These are phyloP conservation scores for Psidium friedrichsthalianum DNA, from an alignment of 345 rosid genomes.

Conservation along the genomic window DNA sequence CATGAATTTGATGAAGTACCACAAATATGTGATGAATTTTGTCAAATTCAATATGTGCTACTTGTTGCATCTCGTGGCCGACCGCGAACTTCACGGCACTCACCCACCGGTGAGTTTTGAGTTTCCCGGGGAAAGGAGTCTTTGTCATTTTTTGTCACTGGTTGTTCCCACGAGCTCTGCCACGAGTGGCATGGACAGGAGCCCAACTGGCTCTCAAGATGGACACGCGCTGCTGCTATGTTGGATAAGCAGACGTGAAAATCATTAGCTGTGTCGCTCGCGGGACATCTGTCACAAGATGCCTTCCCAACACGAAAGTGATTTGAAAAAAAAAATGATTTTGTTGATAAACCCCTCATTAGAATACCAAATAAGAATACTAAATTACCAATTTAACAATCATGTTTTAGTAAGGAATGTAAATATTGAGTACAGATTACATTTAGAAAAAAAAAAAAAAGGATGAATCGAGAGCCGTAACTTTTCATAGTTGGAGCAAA, in stretches of 20 bases:
- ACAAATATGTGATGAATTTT: not conserved
- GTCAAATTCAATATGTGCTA: not conserved
- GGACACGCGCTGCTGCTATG: not conserved
- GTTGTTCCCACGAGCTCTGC: not conserved
- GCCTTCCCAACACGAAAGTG: not conserved
- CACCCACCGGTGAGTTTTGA: not conserved
- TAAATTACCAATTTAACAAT: not conserved
- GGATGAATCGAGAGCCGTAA: not conserved
- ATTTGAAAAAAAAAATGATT: not conserved
- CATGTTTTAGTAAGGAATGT: not conserved
- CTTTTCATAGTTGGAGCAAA: not conserved
- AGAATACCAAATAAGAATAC: not conserved
- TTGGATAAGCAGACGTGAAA: not conserved
- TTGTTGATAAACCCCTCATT: not conserved
- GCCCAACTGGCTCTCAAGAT: not conserved
- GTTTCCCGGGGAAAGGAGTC: not conserved
- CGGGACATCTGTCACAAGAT: not conserved
- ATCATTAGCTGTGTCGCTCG: not conserved
- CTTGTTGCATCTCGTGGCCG: not conserved
- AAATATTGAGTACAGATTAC: not conserved
- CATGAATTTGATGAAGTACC: not conserved
- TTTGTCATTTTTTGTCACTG: not conserved
- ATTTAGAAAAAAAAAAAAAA: not conserved
- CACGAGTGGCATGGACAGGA: not conserved
- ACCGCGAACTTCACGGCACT: not conserved